phyloP scores from a whole-genome alignment of 2,329 filamentous ascomycete species.

The Monilinia fructicola region DNA sequence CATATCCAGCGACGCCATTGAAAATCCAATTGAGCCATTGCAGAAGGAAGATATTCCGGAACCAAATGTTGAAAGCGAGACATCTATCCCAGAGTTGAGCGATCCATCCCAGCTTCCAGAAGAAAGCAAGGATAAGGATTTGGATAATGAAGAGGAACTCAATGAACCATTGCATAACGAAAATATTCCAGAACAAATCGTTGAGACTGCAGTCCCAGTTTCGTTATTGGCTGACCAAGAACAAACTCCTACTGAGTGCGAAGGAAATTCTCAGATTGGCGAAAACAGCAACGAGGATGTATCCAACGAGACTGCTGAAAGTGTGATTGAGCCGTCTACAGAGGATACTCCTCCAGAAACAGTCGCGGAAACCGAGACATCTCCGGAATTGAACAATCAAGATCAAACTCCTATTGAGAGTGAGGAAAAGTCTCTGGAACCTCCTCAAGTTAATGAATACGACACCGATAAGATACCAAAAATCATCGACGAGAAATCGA shows the following conservation, averaged over 20 bases:
- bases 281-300: background rate
- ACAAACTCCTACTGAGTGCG: background rate
- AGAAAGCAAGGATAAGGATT: too few species aligned
- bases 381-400: background rate
- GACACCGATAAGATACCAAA: background rate
- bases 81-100: background rate
- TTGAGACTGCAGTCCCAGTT: background rate
- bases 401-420: background rate
- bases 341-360: background rate
- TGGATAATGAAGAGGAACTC: background rate
- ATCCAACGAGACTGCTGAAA: background rate
- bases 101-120: background rate
- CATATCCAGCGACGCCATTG: background rate
- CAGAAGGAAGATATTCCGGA: background rate
- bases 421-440: background rate
- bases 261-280: background rate
- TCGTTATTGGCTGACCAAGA: background rate
- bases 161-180: background rate
- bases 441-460: too few species aligned
- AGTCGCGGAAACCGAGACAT: background rate
- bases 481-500: background rate
- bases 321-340: accelerated
- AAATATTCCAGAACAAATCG: too few species aligned
- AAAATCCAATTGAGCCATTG: background rate
- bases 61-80: background rate